These are phyloP conservation scores for Nicotiana benthamiana DNA, from an alignment of 257 asterid species.

Conservation along the genomic window DNA sequence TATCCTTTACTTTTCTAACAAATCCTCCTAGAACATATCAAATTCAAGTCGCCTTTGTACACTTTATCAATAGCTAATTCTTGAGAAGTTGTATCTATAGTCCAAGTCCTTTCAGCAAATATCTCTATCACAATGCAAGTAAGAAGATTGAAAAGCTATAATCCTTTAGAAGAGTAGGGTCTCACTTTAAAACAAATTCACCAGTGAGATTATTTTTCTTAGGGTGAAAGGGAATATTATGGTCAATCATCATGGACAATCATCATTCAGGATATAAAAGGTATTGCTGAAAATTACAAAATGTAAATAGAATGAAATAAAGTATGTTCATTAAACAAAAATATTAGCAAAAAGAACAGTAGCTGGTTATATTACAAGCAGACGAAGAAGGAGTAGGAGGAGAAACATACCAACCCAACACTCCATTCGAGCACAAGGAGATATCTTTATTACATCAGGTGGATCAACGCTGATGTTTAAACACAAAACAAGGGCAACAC, in stretches of 20 bases:
- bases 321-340: not conserved
- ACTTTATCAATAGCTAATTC: not conserved
- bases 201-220: not conserved
- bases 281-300: not conserved
- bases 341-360: not conserved
- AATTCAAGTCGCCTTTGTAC: not conserved
- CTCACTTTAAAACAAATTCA: not conserved
- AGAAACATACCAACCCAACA: conserved; percentile 88
- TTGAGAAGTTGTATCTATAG: not conserved
- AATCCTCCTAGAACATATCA: not conserved
- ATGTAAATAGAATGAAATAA: not conserved
- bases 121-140: not conserved
- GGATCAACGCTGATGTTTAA: conserved; percentile 94
- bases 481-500: conserved; percentile 95
- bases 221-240: not conserved
- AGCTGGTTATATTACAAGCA: not conserved
- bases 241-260: not conserved
- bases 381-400: conserved; percentile 5
- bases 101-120: not conserved
- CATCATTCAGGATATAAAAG: not conserved
- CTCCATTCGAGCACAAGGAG: conserved; percentile 99
- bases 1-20: not conserved
- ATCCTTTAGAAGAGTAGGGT: not conserved
- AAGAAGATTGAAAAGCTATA: not conserved
- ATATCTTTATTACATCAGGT: conserved; percentile 97